Conservation (phyloP, 2,329 filamentous ascomycete species). For the Fusarium napiforme region DNA sequence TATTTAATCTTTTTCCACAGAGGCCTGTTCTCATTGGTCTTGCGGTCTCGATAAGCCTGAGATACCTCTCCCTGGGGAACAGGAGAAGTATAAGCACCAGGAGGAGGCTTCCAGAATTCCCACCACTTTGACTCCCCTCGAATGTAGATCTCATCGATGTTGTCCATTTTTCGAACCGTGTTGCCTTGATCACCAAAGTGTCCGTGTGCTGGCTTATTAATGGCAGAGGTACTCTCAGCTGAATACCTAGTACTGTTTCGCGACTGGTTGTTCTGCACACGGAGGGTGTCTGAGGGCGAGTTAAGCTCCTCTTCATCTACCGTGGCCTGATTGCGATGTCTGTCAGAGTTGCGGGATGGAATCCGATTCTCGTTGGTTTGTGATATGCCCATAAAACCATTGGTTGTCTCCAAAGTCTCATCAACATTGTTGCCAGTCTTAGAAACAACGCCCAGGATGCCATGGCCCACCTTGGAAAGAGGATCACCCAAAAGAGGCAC, state of each 20-base stretch:
- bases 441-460: conserved; percentile 57
- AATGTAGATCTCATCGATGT: accelerated
- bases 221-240: conserved; percentile 50
- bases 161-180: accelerated
- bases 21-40: conserved; percentile 38
- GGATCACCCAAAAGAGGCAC: conserved; percentile 51
- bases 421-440: conserved; percentile 64
- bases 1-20: conserved; percentile 62
- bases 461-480: conserved; percentile 60
- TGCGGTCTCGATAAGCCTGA: no score
- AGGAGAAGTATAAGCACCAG: conserved; percentile 70
- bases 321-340: conserved; percentile 42
- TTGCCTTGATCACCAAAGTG: not conserved
- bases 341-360: conserved; percentile 42
- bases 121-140: conserved; percentile 64
- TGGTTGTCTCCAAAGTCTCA: conserved; percentile 63
- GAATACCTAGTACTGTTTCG: conserved; percentile 52
- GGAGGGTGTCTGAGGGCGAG: conserved; percentile 45
- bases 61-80: conserved; percentile 62
- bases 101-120: conserved; percentile 73
- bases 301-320: conserved; percentile 47
- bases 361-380: not conserved
- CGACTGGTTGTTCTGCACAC: conserved; percentile 44
- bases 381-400: conserved; percentile 58
- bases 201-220: not conserved